Evolutionary conservation across 2,329 filamentous ascomycete species (phyloP).

Genomic region (Trichophyton benhamiae): DNA sequence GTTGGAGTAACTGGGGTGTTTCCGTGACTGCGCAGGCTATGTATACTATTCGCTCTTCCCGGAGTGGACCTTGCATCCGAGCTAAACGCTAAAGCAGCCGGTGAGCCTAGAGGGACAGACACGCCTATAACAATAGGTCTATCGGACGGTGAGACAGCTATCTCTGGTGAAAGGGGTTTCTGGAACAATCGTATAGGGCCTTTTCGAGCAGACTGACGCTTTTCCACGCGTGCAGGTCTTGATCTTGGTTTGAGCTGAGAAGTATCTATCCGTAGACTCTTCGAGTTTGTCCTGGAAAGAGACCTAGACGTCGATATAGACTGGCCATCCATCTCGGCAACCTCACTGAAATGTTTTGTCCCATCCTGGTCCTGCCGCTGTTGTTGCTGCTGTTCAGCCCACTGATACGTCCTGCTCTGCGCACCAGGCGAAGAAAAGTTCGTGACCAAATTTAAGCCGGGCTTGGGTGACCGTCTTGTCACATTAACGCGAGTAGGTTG

Average conservation of each 20-base stretch:
- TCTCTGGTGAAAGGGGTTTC: slow-evolving; percentile 8
- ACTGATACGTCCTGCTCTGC: not conserved
- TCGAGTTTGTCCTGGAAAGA: not conserved
- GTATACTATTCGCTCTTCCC: slow-evolving; percentile 19
- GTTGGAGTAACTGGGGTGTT: slow-evolving; percentile 32
- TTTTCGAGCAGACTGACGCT: slow-evolving; percentile 6
- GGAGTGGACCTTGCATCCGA: slow-evolving; percentile 12
- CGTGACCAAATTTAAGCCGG: slow-evolving; percentile 34
- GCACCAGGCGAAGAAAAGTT: slow-evolving; percentile 22
- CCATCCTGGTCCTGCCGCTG: slow-evolving; percentile 5
- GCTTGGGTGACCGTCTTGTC: slow-evolving; percentile 18
- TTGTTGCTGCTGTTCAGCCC: slow-evolving; percentile 3
- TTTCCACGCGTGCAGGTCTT: slow-evolving; percentile 3
- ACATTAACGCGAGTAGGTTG: not conserved
- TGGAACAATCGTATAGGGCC: slow-evolving; percentile 4
- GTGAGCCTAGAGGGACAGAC: slow-evolving; percentile 24
- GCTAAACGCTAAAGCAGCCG: slow-evolving; percentile 1
- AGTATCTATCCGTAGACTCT: slow-evolving; percentile 8
- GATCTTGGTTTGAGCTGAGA: not conserved
- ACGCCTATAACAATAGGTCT: slow-evolving; percentile 37
- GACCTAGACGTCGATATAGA: not conserved
- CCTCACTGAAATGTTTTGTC: not conserved
- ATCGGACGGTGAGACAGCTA: slow-evolving; percentile 31
- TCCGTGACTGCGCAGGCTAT: slow-evolving; percentile 16
- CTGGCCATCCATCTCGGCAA: not conserved